A percentile compares a stretch with the other conserved stretches of the same genome.
phyloP scores from a whole-genome alignment of 2,329 filamentous ascomycete genomes.

The Claviceps lovelessii region DNA sequence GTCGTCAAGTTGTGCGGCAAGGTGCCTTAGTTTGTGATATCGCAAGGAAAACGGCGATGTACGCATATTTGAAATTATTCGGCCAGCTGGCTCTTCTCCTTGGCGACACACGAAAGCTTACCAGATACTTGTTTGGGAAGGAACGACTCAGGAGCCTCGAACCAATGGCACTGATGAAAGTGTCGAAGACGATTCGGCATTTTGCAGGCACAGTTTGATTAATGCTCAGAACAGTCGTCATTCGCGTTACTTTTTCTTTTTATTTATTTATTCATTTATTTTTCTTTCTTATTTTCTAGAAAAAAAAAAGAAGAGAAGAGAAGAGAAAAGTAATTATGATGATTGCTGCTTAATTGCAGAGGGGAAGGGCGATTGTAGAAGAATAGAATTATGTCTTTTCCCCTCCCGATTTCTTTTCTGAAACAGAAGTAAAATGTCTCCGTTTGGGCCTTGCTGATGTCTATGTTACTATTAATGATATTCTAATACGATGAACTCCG shows the following conservation, averaged over 20 bases:
- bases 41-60: background rate
- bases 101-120: background rate
- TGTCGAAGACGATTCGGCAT: background rate
- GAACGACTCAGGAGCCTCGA: background rate
- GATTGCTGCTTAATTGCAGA: no score
- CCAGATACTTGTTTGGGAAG: background rate
- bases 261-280: no score
- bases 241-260: no score
- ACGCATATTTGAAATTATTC: background rate
- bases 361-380: no score
- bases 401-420: no score
- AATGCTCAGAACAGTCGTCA: background rate
- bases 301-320: no score
- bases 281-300: background rate
- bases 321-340: no score
- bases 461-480: conserved; percentile 2
- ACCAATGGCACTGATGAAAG: background rate
- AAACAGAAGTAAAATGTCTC: background rate
- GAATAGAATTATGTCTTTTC: no score
- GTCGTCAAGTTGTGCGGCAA: background rate
- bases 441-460: background rate
- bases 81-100: background rate
- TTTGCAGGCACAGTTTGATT: background rate
- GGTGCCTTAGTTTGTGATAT: background rate
- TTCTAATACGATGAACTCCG: conserved; percentile 2